These are phyloP conservation scores for Drechslerella dactyloides DNA, from an alignment of 2,329 filamentous ascomycete species.

Conservation along the genomic window DNA sequence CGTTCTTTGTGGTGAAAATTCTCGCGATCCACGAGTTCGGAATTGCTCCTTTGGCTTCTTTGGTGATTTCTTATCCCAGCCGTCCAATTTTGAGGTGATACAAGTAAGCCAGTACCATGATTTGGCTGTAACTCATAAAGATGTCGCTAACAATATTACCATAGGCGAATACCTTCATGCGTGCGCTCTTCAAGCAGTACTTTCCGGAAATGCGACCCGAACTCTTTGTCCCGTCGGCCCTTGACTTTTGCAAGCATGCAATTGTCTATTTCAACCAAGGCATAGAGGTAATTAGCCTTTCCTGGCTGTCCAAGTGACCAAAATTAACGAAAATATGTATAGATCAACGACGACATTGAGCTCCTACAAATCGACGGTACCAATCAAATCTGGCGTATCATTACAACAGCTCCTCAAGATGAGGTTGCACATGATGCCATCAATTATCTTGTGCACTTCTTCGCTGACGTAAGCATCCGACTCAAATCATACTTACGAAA, in stretches of 20 bases:
- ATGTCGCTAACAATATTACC: slow-evolving; percentile 6
- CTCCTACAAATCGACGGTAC: slow-evolving; percentile 64
- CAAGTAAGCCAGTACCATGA: slow-evolving; percentile 31
- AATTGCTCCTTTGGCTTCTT: slow-evolving; percentile 48
- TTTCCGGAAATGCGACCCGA: slow-evolving; percentile 53
- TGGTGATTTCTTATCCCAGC: slow-evolving; percentile 44
- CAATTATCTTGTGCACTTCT: slow-evolving; percentile 74
- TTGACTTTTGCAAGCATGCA: slow-evolving; percentile 54
- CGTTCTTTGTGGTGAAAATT: slow-evolving; percentile 37
- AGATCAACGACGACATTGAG: slow-evolving; percentile 54
- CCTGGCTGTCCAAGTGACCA: background rate
- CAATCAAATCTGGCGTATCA: slow-evolving; percentile 83
- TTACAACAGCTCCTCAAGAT: slow-evolving; percentile 70
- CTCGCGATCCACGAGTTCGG: slow-evolving; percentile 35
- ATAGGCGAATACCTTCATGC: slow-evolving; percentile 44
- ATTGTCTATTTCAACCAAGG: slow-evolving; percentile 54
- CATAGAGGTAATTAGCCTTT: slow-evolving; percentile 31
- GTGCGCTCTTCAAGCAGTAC: slow-evolving; percentile 51
- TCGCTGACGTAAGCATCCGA: slow-evolving; percentile 63
- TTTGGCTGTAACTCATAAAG: slow-evolving; percentile 27
- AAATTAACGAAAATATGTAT: slow-evolving; percentile 4
- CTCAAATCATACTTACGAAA: slow-evolving; percentile 9
- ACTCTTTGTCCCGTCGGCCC: slow-evolving; percentile 52
- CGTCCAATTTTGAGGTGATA: slow-evolving; percentile 37
- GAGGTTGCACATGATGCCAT: slow-evolving; percentile 73